These are phyloP conservation scores for Wickerhamomyces strasburgensis DNA, from an alignment of 805 yeast genomes.

Conservation along the genomic window DNA sequence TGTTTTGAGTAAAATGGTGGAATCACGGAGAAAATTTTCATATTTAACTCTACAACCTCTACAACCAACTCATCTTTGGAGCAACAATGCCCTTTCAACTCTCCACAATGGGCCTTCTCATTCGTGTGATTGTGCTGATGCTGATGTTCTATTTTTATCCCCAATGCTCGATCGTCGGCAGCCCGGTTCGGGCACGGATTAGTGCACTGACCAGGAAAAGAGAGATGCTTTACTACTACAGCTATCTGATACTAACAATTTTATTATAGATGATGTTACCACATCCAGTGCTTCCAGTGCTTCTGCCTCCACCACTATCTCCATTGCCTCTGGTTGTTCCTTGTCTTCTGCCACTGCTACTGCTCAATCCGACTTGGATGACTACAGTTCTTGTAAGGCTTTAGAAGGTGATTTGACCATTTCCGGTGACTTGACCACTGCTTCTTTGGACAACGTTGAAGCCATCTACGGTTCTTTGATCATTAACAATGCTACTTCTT, in stretches of 20 bases:
- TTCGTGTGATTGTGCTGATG: too few species aligned
- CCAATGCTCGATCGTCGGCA: background rate
- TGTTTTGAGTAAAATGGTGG: too few species aligned
- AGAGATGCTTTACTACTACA: background rate
- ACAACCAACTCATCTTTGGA: too few species aligned
- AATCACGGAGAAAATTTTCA: too few species aligned
- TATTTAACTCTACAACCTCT: too few species aligned
- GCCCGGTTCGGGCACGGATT: background rate
- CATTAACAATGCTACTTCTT: conserved; percentile 58
- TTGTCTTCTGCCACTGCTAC: conserved; percentile 68
- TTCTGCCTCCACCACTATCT: conserved; percentile 41
- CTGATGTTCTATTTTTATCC: too few species aligned
- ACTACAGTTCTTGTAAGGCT: conserved; percentile 66
- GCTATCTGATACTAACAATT: conserved; percentile 17
- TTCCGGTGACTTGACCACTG: conserved; percentile 57
- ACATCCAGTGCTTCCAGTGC: conserved; percentile 53
- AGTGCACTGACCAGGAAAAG: background rate
- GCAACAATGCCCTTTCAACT: too few species aligned
- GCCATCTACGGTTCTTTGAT: conserved; percentile 72
- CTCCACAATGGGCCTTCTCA: too few species aligned
- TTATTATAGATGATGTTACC: conserved; percentile 28
- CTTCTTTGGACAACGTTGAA: conserved; percentile 69
- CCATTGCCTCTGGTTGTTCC: conserved; percentile 59
- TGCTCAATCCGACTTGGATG: conserved; percentile 73
- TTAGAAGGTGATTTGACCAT: conserved; percentile 76